Percentiles rank a stretch among this genome's conserved stretches.
Conservation (phyloP, 1,284 basidiomycete species). For the Ganoderma resinaceum region DNA sequence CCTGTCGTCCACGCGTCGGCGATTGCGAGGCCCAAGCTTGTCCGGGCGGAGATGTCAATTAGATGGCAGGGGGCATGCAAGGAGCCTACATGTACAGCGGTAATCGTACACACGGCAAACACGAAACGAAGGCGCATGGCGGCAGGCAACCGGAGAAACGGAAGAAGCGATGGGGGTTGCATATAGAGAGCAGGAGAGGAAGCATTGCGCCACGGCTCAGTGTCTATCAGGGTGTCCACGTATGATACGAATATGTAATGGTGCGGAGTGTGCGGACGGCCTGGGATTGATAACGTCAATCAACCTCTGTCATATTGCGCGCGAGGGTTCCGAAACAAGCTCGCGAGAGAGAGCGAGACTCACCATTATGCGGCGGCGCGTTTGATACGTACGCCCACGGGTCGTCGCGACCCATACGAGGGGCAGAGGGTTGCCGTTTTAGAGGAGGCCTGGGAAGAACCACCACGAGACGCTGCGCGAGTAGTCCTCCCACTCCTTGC, state of each 20-base stretch:
- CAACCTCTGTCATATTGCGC: background rate
- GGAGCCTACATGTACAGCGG: constrained; percentile 4
- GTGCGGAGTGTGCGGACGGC: background rate
- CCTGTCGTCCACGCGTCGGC: background rate
- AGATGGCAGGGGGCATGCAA: background rate
- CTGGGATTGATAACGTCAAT: constrained; percentile 4
- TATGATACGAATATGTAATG: constrained; percentile 7
- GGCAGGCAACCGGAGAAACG: background rate
- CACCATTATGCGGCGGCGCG: background rate
- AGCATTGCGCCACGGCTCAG: background rate
- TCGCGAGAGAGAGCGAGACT: background rate
- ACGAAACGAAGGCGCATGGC: constrained; percentile 1
- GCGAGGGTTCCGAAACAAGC: background rate
- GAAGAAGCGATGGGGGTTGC: background rate
- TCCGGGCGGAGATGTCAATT: constrained; percentile 9
- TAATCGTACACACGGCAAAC: constrained; percentile 4
- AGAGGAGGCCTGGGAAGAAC: constrained; percentile 58
- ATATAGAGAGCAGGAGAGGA: background rate
- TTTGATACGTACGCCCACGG: background rate
- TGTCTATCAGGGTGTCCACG: background rate
- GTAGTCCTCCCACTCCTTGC: constrained; percentile 59
- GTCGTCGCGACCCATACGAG: constrained; percentile 37
- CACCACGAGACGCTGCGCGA: constrained; percentile 56
- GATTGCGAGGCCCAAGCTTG: background rate
- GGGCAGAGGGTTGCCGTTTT: constrained; percentile 20